Conservation (phyloP, 495 filamentous ascomycete species). For the Chlorociboria aeruginascens region DNA sequence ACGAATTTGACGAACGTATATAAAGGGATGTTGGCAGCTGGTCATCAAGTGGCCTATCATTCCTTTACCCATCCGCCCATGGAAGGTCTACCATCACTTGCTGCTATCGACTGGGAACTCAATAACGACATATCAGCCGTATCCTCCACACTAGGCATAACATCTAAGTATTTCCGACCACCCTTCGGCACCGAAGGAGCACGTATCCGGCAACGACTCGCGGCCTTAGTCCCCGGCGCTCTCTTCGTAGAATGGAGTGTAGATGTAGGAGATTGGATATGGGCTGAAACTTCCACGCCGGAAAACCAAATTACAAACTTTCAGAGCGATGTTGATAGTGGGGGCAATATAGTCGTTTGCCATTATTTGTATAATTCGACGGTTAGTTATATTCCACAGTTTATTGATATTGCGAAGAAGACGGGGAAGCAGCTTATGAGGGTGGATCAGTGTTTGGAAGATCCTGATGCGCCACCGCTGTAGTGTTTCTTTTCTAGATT, state of each 20-base stretch:
- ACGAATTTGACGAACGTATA: constrained; percentile 55
- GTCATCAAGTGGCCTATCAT: constrained; percentile 69
- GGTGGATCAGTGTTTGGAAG: constrained; percentile 68
- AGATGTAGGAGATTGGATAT: constrained; percentile 72
- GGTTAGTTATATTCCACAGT: constrained; percentile 52
- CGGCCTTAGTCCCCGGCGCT: constrained; percentile 32
- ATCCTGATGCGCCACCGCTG: constrained; percentile 52
- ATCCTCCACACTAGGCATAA: constrained; percentile 33
- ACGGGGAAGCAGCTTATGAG: constrained; percentile 61
- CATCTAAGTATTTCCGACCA: constrained; percentile 55
- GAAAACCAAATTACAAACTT: constrained; percentile 69
- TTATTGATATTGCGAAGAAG: constrained; percentile 55
- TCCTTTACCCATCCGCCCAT: constrained; percentile 65
- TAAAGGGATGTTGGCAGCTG: constrained; percentile 47
- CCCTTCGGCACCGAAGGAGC: constrained; percentile 68
- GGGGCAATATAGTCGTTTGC: constrained; percentile 66
- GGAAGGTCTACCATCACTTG: constrained; percentile 46
- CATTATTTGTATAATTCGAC: constrained; percentile 63
- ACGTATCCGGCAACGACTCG: constrained; percentile 53
- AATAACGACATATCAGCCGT: constrained; percentile 48
- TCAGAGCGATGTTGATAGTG: constrained; percentile 47
- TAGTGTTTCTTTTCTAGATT: background rate
- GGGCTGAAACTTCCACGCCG: constrained; percentile 51
- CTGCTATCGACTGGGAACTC: constrained; percentile 61
- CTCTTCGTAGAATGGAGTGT: constrained; percentile 55